phyloP scores from a whole-genome alignment of 164 flowering plant genomes.

The Stephania japonica region DNA sequence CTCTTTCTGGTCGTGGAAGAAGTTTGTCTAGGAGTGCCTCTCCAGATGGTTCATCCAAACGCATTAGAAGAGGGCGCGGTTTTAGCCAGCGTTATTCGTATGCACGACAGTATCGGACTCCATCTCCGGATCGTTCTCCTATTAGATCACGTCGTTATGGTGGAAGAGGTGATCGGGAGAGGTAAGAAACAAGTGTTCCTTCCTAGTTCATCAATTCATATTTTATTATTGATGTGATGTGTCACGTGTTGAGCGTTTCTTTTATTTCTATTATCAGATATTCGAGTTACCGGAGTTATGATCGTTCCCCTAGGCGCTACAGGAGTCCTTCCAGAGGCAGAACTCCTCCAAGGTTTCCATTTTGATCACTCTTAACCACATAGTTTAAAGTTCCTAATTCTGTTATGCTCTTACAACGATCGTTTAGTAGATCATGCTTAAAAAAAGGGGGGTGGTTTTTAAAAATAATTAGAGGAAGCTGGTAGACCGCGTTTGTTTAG shows the following conservation, averaged over 20 bases:
- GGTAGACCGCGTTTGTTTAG: too few relatives aligned
- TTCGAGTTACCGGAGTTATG: slow-evolving; percentile 62
- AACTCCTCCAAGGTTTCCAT: slow-evolving; percentile 70
- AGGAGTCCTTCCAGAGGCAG: slow-evolving; percentile 83
- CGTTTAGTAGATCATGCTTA: neutral
- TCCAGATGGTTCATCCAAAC: slow-evolving; percentile 84
- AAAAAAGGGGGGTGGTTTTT: neutral
- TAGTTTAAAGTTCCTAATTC: neutral
- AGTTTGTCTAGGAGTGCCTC: slow-evolving; percentile 82
- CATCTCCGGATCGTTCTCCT: slow-evolving; percentile 85
- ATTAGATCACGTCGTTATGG: slow-evolving; percentile 66
- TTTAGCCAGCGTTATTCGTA: slow-evolving; percentile 85
- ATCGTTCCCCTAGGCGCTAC: slow-evolving; percentile 80
- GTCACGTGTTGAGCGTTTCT: neutral
- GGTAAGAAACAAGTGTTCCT: slow-evolving; percentile 29
- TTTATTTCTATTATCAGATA: slow-evolving; percentile 32
- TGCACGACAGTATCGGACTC: slow-evolving; percentile 90
- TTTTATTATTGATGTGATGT: neutral
- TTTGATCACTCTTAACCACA: neutral
- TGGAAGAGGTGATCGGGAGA: slow-evolving; percentile 66
- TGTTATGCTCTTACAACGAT: neutral
- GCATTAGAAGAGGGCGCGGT: slow-evolving; percentile 89
- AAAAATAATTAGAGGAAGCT: too few relatives aligned
- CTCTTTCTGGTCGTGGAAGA: slow-evolving; percentile 46
- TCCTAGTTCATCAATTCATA: neutral